Evolutionary conservation across 1,139 yeast genomes (phyloP).

Genomic region (Oligophagozyma castellii): DNA sequence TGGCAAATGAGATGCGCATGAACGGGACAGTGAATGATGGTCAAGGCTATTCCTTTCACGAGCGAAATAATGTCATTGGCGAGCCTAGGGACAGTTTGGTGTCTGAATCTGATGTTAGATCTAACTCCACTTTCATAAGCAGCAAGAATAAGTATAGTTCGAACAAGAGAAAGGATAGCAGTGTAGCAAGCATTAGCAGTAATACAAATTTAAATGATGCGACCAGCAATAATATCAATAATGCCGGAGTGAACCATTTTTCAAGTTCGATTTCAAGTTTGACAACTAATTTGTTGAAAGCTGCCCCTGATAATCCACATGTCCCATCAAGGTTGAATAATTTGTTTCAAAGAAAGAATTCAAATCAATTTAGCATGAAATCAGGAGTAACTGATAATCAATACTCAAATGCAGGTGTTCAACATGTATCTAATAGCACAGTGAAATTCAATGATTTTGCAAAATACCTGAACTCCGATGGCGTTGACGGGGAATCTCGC

Average conservation of each 20-base stretch:
- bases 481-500: conserved; percentile 41
- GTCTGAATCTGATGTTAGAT: not conserved
- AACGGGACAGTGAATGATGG: not conserved
- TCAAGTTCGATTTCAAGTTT: conserved; percentile 22
- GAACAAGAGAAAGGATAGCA: not conserved
- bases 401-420: not conserved
- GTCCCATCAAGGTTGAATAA: conserved; percentile 8
- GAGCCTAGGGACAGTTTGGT: conserved; percentile 1
- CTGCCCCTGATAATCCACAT: conserved; percentile 8
- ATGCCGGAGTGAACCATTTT: conserved; percentile 5
- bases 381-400: conserved; percentile 3
- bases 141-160: conserved; percentile 2
- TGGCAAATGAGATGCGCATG: conserved; percentile 8
- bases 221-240: not conserved
- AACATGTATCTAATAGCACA: conserved; percentile 3
- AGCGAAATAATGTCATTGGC: too few relatives aligned
- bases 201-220: not conserved
- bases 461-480: conserved; percentile 25
- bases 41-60: too few relatives aligned
- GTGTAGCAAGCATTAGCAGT: not conserved
- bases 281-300: conserved; percentile 17
- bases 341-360: conserved; percentile 6
- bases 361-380: not conserved
- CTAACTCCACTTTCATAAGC: not conserved
- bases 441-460: conserved; percentile 25